Conservation (phyloP, 2,329 filamentous ascomycete genomes). For the Fusarium redolens region DNA sequence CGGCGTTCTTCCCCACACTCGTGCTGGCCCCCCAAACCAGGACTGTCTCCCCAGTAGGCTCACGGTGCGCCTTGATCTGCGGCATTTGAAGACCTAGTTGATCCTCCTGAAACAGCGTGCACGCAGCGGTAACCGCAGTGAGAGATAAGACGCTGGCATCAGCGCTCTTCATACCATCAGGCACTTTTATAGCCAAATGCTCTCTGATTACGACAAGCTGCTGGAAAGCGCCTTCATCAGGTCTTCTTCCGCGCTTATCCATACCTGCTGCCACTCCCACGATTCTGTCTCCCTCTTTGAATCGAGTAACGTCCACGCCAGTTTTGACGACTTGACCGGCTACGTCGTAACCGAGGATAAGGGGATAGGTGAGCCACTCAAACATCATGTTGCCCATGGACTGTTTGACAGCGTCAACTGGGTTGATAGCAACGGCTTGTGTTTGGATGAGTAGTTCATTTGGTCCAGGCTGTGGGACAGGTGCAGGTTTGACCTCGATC, state of each 20-base stretch:
- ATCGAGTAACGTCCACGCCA: neutral
- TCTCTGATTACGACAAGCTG: neutral
- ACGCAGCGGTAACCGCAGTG: neutral
- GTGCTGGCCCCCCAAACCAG: constrained; percentile 9
- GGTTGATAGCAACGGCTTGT: neutral
- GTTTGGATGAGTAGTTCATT: neutral
- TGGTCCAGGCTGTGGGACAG: neutral
- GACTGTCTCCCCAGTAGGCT: neutral
- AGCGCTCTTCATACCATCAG: neutral
- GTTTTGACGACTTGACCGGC: neutral
- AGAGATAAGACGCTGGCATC: constrained; percentile 9
- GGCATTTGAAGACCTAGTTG: neutral
- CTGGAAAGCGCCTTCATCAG: constrained; percentile 1
- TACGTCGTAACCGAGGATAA: constrained; percentile 5
- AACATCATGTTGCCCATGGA: constrained; percentile 25
- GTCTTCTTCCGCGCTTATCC: constrained; percentile 3
- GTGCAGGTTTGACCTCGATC: neutral
- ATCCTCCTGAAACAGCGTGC: neutral
- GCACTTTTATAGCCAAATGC: neutral
- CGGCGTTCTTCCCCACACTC: neutral
- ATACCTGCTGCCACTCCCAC: neutral
- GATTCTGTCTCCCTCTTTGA: neutral
- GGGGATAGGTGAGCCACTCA: constrained; percentile 12
- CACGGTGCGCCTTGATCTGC: fast-evolving
- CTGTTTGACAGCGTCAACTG: constrained; percentile 3